Evolutionary conservation across 257 asterid genomes (phyloP).

Genomic region (Solanum acaule): DNA sequence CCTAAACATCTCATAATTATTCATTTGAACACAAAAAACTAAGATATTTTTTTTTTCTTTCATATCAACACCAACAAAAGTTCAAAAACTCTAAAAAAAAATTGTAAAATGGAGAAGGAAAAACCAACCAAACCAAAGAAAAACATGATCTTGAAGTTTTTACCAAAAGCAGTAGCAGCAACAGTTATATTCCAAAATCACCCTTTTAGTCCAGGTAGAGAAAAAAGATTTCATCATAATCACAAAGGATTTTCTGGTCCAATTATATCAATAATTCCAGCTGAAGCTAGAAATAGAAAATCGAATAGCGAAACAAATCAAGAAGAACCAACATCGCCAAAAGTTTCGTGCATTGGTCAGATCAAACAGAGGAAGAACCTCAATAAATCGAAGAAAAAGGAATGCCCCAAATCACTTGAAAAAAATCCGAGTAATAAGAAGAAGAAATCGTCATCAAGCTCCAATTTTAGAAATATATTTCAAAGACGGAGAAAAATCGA

Average conservation of each 20-base stretch:
- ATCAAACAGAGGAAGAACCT: slow-evolving; percentile 29
- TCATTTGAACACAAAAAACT: neutral
- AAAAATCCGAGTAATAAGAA: neutral
- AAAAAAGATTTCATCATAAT: neutral
- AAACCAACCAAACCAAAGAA: slow-evolving; percentile 13
- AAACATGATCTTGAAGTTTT: slow-evolving; percentile 15
- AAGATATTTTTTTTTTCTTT: neutral
- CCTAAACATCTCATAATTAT: neutral
- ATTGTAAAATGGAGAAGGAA: slow-evolving; percentile 24
- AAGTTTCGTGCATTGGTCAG: slow-evolving; percentile 51
- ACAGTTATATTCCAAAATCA: slow-evolving; percentile 19
- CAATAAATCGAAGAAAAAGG: neutral
- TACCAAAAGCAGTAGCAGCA: slow-evolving; percentile 23
- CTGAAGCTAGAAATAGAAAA: slow-evolving; percentile 23
- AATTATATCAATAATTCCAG: slow-evolving; percentile 7
- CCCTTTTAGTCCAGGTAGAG: slow-evolving; percentile 32
- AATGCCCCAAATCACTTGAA: neutral
- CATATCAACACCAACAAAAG: neutral
- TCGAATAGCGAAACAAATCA: slow-evolving; percentile 11
- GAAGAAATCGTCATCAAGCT: neutral
- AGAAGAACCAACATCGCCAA: slow-evolving; percentile 54
- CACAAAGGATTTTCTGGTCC: slow-evolving; percentile 34
- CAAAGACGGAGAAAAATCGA: slow-evolving; percentile 13
- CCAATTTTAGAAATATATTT: neutral
- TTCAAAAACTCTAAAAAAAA: neutral